Base-by-base conservation (phyloP, 371 early-diverging fungal genomes). In the Rhizopus microsporus region DNA sequence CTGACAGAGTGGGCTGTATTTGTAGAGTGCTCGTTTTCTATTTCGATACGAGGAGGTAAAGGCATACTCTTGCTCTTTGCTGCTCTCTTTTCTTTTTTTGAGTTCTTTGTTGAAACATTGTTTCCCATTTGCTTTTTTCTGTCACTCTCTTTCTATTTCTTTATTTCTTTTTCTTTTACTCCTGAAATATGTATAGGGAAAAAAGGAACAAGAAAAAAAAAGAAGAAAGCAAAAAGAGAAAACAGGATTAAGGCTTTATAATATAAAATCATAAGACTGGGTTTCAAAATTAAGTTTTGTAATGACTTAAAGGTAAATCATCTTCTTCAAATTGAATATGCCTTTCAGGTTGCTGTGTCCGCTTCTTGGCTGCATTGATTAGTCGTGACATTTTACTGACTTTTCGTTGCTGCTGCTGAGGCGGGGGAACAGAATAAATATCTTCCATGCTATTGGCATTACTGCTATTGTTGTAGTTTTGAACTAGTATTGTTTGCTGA, bases 1-100 rank as follows among this genome's bases (percentile, higher is more conserved):
- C 60, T 75, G 43, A 75, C 71, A 2, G 80, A 80, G 33, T 74
- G 74, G 0, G 80, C 73, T 16, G 80, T 80, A 49, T 74, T 77
- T 15, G 65, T 74, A 30, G 73, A 69, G 38, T 72, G 61, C n/a
- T 77, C 75, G 54, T 80, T 76, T 17, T 80, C 80, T 12, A 68
- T 58, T 6, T 62, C 63, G 7, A 54, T 50, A 51, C 62, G 67
- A 3, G 62, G 59, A 17, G 62, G 62, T 32, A 55, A 33, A 10
- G 62, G 62, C 56, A 55, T 54, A 32, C 62, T 62, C 23, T 59
- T 62, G 46, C 45, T 67, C 46, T 55, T 67, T 38, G 35, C 54
- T 5, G 46, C 52, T 4, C 55, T 35, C 16, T 51, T 58, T 29
- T 51, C 62, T 47, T 67, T 67, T 58, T 59, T 55, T 33, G n/a